phyloP scores from a whole-genome alignment of 345 rosid species.

The Gynandropsis gynandra region DNA sequence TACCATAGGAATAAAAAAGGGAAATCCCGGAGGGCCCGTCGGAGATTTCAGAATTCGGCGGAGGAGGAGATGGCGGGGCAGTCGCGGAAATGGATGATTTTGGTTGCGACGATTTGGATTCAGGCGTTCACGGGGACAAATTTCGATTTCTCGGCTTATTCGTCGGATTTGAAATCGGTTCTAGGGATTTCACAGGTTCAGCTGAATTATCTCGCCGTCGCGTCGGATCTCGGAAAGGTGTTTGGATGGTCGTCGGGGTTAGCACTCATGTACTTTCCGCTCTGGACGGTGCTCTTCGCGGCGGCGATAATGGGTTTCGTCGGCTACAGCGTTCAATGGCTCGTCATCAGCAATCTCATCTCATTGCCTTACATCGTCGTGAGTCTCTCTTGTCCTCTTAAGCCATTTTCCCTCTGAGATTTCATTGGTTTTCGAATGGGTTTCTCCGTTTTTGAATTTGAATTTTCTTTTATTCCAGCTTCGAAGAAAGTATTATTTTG shows the following conservation, averaged over 20 bases:
- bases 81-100: conserved; percentile 88
- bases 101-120: conserved; percentile 88
- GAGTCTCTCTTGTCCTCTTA: conserved; percentile 5
- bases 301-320: conserved; percentile 82
- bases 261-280: conserved; percentile 64
- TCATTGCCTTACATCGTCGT: conserved; percentile 76
- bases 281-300: conserved; percentile 64
- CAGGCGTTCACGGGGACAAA: conserved; percentile 96
- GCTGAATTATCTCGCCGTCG: conserved; percentile 80
- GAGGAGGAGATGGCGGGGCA: conserved; percentile 54
- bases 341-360: conserved; percentile 52
- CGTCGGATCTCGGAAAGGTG: conserved; percentile 87
- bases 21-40: background rate
- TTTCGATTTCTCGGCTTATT: conserved; percentile 88
- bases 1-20: background rate
- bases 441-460: background rate
- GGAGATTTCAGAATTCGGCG: conserved; percentile 5
- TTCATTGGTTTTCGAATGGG: background rate
- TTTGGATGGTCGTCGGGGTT: conserved; percentile 97
- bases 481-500: background rate
- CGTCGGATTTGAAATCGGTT: conserved; percentile 62
- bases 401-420: background rate
- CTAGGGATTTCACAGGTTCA: conserved; percentile 87
- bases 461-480: too few species aligned
- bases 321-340: conserved; percentile 86